Base-by-base conservation (phyloP, 2,329 filamentous ascomycete genomes). In the Xylariaceae sp. region DNA sequence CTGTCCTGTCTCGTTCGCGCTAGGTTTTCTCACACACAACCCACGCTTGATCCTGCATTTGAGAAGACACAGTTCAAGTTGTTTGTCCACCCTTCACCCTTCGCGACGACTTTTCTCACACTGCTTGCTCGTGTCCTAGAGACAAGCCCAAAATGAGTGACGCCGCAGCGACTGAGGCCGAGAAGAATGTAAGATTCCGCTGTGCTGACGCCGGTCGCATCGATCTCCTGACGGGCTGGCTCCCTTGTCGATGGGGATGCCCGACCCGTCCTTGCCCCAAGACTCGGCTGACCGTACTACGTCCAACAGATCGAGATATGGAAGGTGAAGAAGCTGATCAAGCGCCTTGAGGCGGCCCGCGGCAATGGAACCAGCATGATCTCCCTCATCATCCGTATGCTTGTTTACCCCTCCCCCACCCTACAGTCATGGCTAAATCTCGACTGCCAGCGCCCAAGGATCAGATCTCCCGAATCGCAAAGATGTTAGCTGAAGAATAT, bases 401-500 rank as follows among this genome's bases (percentile, higher is more conserved):
- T 66, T 9, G 52, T 59, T 61, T 66, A 58, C 64, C 67, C 60
- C 67, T 68, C 70, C 69, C 66, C 69, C 67, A 59, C 59, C 59
- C 66, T 53, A 58, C 51, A 51, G 42, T 45, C 18, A 13, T 60
- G 56, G 62, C 62, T 71, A 69, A 66, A 42, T 23, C 17, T 39
- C 45, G 67, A 61, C 72, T 93, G 90, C 93, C 72, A 95, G 91
- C 94, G 62, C 94, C 94, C 69, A 99, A 99, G 86, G 92, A 97
- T 77, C 94, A 99, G 80, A 85, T 99, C 66, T 97, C 94, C 51
- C 88, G 92, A 72, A 89, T 90, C 57, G 90, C 94, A 62, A 97
- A 97, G 85, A 99, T 99, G 94, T 89, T 99, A 88, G 95, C 95
- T 81, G 94, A 99, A 97, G 92, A 96, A 90, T 96, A 94, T 74